Evolutionary conservation across 805 yeast genomes (phyloP), one percentile per base, ranked within the genome.

Genomic region (Wickerhamomyces sydowiorum): DNA sequence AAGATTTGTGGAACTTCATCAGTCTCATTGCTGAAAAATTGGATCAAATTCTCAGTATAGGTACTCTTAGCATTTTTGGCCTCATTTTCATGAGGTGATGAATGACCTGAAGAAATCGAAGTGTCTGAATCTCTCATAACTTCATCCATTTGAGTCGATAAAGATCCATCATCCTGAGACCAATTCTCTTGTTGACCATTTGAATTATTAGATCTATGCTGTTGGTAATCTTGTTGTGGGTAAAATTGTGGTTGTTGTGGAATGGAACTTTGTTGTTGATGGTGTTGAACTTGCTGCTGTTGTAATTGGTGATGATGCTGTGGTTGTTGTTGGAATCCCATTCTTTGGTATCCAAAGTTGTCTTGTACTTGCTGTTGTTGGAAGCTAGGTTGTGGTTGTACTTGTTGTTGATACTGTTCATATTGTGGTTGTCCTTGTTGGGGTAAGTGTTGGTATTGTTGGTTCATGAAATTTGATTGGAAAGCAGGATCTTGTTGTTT

Each of bases 11-110:
- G 62, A 13, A 57, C 57, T 22, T 56, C 54, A 14, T 56, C 57
- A 1, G 60, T 44, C 14, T 59, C 56, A 25, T 52, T 76, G 37
- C 76, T 66, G 49, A 80, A 76, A 55, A 67, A 79, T n/a, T 67
- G 66, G 37, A 80, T 62, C 29, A 80, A 56, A 19, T 65, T 57
- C 13, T 64, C 65, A 1, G 69, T 64, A 41, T 69, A 70, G 21
- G 48, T 59, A 19, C 67, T 66, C 45, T 67, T 72, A 1, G 40
- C 45, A 6, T 43, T 41, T 33, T 48, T 51, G 15, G 40, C 21
- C n/a, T 38, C 49, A 12, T 36, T 21, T 29, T 40, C 28, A 5
- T 38, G 41, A 10, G 47, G 38, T n/a, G 33, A 32, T 1, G 64
- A 49, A 42, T 62, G 67, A 7, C 65, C 57, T 49, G 73, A 57